Base-by-base conservation (phyloP, 768 basidiomycete genomes). In the Lactarius sp. region DNA sequence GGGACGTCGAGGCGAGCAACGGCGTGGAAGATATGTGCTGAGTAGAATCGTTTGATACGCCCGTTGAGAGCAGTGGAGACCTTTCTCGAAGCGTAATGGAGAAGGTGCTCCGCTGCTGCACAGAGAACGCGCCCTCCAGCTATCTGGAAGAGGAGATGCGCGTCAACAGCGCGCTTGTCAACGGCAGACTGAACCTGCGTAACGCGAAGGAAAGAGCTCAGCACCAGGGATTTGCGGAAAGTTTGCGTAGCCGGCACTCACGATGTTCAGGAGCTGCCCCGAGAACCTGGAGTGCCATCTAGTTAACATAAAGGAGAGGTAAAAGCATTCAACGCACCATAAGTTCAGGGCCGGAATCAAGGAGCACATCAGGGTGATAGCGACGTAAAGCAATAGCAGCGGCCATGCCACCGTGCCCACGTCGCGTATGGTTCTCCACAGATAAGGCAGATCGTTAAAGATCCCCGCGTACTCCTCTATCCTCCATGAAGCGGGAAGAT, bases 1-100 rank as follows among this genome's bases (percentile, higher is more conserved):
- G 89, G 88, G 1, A 90, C 78, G 71, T 92, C 90, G 50, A 92
- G 80, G 10, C 90, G 82, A 33, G 82, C 83, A 71, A 87, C 80
- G 10, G 86, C 84, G 22, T 77, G 77, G 72, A 90, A 90, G 60
- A 83, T 81, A 65, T 85, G 86, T 12, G 81, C 71, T 2, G 85
- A 78, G 70, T 86, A 90, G 71, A 81, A 80, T 61, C 77, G 80
- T 67, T 83, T 84, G 69, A 90, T 84, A 39, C 82, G 78, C n/a
- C 71, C 71, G 67, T 85, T 83, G 61, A 90, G 79, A 0, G 83
- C 85, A 8, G 72, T 65, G 22, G 78, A 67, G 46, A 86, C 69
- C 41, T 67, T 77, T 54, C 62, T 68, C 64, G 73, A 76, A 56
- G 70, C 71, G 62, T 80, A 74, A 27, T 69, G 68, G 27, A 86